These are phyloP conservation scores for Theobroma cacao DNA, from an alignment of 345 rosid species.

Conservation along the genomic window DNA sequence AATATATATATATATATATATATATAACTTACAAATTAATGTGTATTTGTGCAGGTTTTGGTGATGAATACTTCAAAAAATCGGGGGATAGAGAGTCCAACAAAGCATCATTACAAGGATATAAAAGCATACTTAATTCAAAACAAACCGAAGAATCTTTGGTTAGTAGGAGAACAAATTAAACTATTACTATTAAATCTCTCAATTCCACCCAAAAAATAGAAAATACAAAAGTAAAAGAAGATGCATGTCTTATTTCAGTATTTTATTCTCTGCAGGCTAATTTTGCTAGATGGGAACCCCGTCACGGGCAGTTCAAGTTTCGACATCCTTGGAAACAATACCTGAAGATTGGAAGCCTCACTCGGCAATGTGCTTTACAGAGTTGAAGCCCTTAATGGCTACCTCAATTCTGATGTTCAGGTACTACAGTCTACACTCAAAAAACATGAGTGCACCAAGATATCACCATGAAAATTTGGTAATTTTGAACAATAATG, in stretches of 20 bases:
- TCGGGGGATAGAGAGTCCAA: constrained; percentile 23
- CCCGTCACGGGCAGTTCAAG: constrained; percentile 64
- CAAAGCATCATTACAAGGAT: constrained; percentile 40
- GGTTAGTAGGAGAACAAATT: constrained; percentile 38
- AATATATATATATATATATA: too few species aligned
- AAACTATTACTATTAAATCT: background rate
- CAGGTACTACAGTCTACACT: constrained; percentile 25
- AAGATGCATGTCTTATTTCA: background rate
- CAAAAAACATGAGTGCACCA: too few species aligned
- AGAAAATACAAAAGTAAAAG: background rate
- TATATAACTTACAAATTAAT: background rate
- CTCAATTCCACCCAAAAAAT: background rate
- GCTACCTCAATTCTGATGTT: constrained; percentile 40
- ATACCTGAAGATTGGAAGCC: constrained; percentile 50
- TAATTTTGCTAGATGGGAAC: constrained; percentile 86
- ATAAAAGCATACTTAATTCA: constrained; percentile 56
- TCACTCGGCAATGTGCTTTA: constrained; percentile 61
- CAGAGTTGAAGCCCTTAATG: constrained; percentile 54
- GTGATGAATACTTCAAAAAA: constrained; percentile 41
- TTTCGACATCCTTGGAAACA: constrained; percentile 82
- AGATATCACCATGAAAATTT: too few species aligned
- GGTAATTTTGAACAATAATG: background rate
- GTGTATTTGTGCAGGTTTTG: constrained; percentile 48
- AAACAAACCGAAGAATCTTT: constrained; percentile 63
- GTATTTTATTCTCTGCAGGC: constrained; percentile 37